Evolutionary conservation across 495 filamentous ascomycete species (phyloP).

Genomic region (Acidiella bohemica): DNA sequence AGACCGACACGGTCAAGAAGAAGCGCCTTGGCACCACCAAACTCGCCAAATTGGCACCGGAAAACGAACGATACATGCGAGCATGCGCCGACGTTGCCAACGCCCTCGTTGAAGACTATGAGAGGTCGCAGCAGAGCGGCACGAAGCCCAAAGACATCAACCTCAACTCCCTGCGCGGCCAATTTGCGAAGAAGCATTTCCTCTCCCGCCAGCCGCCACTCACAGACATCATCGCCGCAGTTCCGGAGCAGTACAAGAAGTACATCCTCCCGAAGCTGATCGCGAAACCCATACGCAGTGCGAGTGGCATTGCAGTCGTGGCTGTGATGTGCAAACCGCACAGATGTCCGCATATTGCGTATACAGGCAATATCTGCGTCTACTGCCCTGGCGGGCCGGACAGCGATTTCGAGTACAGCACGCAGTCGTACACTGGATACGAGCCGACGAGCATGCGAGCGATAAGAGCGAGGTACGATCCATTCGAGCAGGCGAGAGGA

Average conservation of each 20-base stretch:
- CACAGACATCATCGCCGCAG: constrained; percentile 91
- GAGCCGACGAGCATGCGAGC: constrained; percentile 97
- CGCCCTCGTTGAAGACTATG: constrained; percentile 84
- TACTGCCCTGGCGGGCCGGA: constrained; percentile 97
- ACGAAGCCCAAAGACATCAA: constrained; percentile 75
- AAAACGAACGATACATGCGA: constrained; percentile 84
- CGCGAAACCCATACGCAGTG: constrained; percentile 84
- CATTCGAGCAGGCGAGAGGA: constrained; percentile 91
- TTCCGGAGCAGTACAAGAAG: constrained; percentile 98
- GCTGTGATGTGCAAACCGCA: constrained; percentile 99
- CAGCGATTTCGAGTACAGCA: constrained; percentile 97
- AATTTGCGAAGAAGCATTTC: constrained; percentile 82
- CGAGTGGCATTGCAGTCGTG: constrained; percentile 80
- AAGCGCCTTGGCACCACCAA: constrained; percentile 40
- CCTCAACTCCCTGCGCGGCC: constrained; percentile 75
- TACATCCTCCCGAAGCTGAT: constrained; percentile 92
- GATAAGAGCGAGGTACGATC: constrained; percentile 93
- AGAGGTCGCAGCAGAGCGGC: constrained; percentile 55
- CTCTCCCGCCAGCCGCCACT: constrained; percentile 75
- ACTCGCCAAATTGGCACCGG: constrained; percentile 63
- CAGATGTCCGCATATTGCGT: constrained; percentile 92
- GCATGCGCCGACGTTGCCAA: constrained; percentile 92
- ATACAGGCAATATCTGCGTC: constrained; percentile 96
- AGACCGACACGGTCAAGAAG: constrained; percentile 37
- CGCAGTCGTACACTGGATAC: constrained; percentile 95